Base-by-base conservation (phyloP, 495 filamentous ascomycete species). In the Aspergillus heteromorphus region DNA sequence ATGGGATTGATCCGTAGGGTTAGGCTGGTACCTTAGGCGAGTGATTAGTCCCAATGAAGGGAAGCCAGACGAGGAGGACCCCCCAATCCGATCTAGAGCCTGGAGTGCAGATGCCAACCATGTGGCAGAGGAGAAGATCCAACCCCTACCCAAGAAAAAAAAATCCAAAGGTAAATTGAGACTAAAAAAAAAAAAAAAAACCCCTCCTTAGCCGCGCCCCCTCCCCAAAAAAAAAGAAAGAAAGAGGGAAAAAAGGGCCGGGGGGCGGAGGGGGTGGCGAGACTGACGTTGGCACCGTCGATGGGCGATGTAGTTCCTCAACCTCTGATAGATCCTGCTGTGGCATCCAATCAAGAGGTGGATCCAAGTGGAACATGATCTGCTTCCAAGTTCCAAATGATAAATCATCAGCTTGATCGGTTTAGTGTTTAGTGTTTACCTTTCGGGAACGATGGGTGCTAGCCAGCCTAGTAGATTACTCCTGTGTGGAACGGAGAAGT, bases 51-150 rank as follows among this genome's bases (percentile, higher is more conserved):
- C 23, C 17, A 20, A 42, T 10, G 53, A 18, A 55, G 53, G 45
- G 25, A 36, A 2, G 16, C 31, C 27, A 53, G 25, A 43, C 40
- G 40, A 43, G 40, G 16, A 51, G 50, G 30, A 38, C 54, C 21
- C 25, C 55, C 45, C 51, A 29, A 30, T 27, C 2, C 16, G 43
- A 27, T 27, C 43, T 47, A 54, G 49, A 48, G 30, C 34, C 17
- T 21, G 19, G 23, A 45, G 34, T 65, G 70, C 70, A 71, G 68
- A 59, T 73, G 69, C 69, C 67, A 73, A 72, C 67, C 69, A 73
- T 71, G 67, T 67, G 67, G 71, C 57, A 63, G 51, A 53, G 48
- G 45, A 42, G 47, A 43, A 41, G 41, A 49, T 20, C 21, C 6
- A 23, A 14, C 10, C 2, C 17, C 41, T 18, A 23, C 4, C n/a